These are phyloP conservation scores for Psilocybe cyanescens DNA, from an alignment of 768 basidiomycete species.

Conservation along the genomic window DNA sequence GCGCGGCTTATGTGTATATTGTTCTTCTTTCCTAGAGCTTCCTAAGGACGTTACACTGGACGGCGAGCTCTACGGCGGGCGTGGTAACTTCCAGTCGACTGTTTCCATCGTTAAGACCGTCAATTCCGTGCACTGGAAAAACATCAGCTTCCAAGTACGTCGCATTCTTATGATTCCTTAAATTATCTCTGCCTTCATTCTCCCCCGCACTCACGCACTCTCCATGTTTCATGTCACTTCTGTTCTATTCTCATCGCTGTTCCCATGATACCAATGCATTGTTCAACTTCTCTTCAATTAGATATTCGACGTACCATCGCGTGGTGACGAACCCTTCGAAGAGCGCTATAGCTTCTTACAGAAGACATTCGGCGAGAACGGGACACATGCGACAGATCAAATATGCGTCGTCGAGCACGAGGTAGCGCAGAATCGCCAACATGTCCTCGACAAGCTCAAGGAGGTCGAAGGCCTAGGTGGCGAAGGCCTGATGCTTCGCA, in stretches of 20 bases:
- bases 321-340: slow-evolving; percentile 50
- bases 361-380: slow-evolving; percentile 49
- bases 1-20: background rate
- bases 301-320: slow-evolving; percentile 64
- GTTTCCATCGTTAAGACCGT: slow-evolving; percentile 63
- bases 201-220: background rate
- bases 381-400: slow-evolving; percentile 43
- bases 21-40: slow-evolving; percentile 37
- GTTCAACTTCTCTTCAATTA: slow-evolving; percentile 21
- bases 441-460: slow-evolving; percentile 57
- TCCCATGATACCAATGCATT: background rate
- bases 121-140: slow-evolving; percentile 60
- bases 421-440: slow-evolving; percentile 44
- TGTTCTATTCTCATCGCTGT: background rate
- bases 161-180: background rate
- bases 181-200: background rate
- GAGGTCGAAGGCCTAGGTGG: slow-evolving; percentile 58
- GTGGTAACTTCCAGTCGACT: slow-evolving; percentile 59
- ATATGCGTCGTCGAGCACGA: slow-evolving; percentile 54
- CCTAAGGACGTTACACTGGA: slow-evolving; percentile 60
- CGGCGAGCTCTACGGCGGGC: slow-evolving; percentile 62
- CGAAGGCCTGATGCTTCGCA: slow-evolving; percentile 62
- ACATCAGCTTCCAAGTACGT: slow-evolving; percentile 56
- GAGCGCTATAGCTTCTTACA: slow-evolving; percentile 48
- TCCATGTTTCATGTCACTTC: background rate